Base-by-base conservation (phyloP, 768 basidiomycete species). In the Mycena metata region DNA sequence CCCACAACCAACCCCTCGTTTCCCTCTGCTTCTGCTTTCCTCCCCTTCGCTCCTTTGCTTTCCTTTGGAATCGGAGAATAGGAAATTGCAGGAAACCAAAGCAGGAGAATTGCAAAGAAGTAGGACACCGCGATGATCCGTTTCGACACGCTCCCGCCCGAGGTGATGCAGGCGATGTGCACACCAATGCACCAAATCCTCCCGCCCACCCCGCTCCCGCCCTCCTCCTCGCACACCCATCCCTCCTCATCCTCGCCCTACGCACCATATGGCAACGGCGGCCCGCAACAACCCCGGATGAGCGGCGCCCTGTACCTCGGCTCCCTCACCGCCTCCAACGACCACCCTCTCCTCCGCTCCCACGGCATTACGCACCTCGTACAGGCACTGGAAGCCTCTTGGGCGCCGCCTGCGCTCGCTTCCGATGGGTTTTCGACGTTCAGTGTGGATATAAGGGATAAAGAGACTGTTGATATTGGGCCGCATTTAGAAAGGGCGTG, bases 141-240 rank as follows among this genome's bases (percentile, higher is more conserved):
- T 60, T 93, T 93, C 83, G 91, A 93, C 77, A 86, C 83, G 62
- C 81, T 93, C 68, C 84, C 91, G 15, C 87, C 89, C 33, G 92
- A 93, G 73, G 90, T 93, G 55, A 88, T 91, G 85, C 90, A 92
- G 77, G 90, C 92, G 9, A 92, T 94, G 89, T 93, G 91, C 81
- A 94, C 92, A 0, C 92, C 92, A 0, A 93, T 94, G 92, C 92
- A 94, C 79, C 85, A 86, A 70, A 87, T 94, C 74, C 82, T 92
- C 15, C 65, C 83, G 0, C 84, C 81, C 11, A 60, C 86, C 36
- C 79, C 80, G 47, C 50, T 78, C 54, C 65, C 75, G 30, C 73
- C 78, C 24, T 62, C 64, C 26, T 13, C 69, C 36, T n/a, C n/a
- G n/a, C 73, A 75, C 33, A 41, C 64, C 4, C 51, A 61, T 39